Percentiles rank a stretch among this genome's conserved stretches.
phyloP scores from a whole-genome alignment of 2,329 filamentous ascomycete genomes.

The Fusarium azukiicola region DNA sequence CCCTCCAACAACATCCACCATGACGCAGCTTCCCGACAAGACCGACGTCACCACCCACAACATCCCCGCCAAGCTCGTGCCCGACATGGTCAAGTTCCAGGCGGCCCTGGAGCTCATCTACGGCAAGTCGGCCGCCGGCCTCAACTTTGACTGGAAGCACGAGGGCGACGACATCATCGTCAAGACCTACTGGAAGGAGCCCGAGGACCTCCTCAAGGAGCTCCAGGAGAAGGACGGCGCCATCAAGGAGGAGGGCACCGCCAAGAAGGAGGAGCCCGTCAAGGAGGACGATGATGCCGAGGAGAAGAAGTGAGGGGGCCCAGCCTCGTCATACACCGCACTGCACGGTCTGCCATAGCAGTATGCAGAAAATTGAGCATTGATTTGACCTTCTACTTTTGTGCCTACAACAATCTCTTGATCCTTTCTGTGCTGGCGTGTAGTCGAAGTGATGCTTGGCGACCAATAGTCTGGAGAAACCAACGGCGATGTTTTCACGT shows the following conservation, averaged over 20 bases:
- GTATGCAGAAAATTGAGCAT: constrained; percentile 9
- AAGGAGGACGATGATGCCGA: not conserved
- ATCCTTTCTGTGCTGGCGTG: not conserved
- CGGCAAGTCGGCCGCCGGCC: constrained; percentile 2
- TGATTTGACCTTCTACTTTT: not conserved
- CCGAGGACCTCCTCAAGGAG: constrained; percentile 15
- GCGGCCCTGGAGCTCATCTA: constrained; percentile 2
- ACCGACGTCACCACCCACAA: constrained; percentile 8
- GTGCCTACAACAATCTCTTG: not conserved
- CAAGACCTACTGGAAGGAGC: constrained; percentile 18
- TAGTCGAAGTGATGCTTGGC: not conserved
- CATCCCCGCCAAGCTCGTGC: constrained; percentile 19
- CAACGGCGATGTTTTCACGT: too few species aligned
- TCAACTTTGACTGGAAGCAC: constrained; percentile 21
- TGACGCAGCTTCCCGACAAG: constrained; percentile 23
- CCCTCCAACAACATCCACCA: constrained; percentile 3
- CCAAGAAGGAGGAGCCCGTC: not conserved
- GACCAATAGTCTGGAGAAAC: too few species aligned
- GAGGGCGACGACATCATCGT: constrained; percentile 4
- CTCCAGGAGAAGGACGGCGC: constrained; percentile 13
- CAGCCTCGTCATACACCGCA: not conserved
- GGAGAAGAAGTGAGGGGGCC: not conserved
- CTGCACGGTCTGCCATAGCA: constrained; percentile 5
- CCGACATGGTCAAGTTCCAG: constrained; percentile 22
- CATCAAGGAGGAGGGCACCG: not conserved